Evolutionary conservation across 2,329 filamentous ascomycete genomes (phyloP).

Genomic region (Aureobasidium sp.): DNA sequence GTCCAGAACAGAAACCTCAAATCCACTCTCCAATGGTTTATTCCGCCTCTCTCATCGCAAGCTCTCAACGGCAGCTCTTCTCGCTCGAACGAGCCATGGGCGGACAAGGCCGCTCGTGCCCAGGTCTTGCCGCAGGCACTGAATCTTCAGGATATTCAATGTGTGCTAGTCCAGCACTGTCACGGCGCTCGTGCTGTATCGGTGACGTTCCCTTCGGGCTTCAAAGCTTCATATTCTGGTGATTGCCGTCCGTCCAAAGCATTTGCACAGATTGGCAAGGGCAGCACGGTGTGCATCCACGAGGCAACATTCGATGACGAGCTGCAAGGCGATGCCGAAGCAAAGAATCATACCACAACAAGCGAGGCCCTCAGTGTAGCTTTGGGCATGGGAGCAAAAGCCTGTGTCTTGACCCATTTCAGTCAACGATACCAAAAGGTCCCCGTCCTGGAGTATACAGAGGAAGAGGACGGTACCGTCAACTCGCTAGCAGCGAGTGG

Average conservation of each 20-base stretch:
- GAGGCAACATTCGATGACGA: constrained; percentile 95
- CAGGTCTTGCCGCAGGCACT: constrained; percentile 35
- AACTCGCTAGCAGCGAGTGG: constrained; percentile 6
- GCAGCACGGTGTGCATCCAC: constrained; percentile 79
- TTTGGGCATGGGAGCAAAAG: constrained; percentile 66
- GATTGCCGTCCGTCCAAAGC: constrained; percentile 72
- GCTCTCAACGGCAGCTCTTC: not conserved
- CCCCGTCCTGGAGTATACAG: constrained; percentile 42
- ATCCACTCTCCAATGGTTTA: constrained; percentile 29
- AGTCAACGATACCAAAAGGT: constrained; percentile 85
- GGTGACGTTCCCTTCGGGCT: constrained; percentile 67
- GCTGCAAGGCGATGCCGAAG: constrained; percentile 63
- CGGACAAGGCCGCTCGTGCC: constrained; percentile 24
- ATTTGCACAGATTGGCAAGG: constrained; percentile 64
- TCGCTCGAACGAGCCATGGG: constrained; percentile 21
- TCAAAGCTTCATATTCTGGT: constrained; percentile 88
- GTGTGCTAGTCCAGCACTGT: constrained; percentile 69
- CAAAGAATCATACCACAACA: constrained; percentile 87
- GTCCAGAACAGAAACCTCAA: constrained; percentile 15
- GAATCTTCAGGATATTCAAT: constrained; percentile 59
- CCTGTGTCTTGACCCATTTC: constrained; percentile 87
- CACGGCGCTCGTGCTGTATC: constrained; percentile 66
- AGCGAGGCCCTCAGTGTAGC: constrained; percentile 76
- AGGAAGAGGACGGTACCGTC: constrained; percentile 17
- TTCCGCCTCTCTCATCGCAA: constrained; percentile 18